A percentile compares a stretch with the other conserved stretches of the same genome.
These are phyloP conservation scores for Penicillium sp. DNA, from an alignment of 2,329 filamentous ascomycete genomes.

Conservation along the genomic window DNA sequence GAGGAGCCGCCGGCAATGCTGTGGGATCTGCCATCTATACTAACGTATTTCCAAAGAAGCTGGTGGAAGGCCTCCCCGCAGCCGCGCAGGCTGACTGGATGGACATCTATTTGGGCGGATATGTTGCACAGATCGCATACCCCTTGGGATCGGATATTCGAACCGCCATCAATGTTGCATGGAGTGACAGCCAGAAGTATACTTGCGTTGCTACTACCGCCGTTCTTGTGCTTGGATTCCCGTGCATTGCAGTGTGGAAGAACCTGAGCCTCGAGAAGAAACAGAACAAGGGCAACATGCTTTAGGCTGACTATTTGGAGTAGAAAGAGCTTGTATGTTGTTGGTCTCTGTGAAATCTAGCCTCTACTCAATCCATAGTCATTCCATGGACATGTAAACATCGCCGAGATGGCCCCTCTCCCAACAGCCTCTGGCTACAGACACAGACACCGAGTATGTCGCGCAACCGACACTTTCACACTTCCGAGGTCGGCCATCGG, in stretches of 20 bases:
- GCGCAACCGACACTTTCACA: too few relatives aligned
- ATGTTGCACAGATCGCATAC: slow-evolving; percentile 32
- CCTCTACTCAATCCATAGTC: too few relatives aligned
- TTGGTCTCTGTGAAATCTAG: too few relatives aligned
- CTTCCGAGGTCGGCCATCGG: too few relatives aligned
- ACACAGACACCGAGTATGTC: too few relatives aligned
- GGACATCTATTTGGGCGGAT: slow-evolving; percentile 34
- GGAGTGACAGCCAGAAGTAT: slow-evolving; percentile 39
- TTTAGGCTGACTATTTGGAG: not conserved
- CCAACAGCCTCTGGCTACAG: too few relatives aligned
- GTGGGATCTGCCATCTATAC: slow-evolving; percentile 59
- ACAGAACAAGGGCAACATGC: slow-evolving; percentile 39
- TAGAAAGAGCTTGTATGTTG: too few relatives aligned
- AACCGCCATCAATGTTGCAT: slow-evolving; percentile 40
- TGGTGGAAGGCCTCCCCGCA: slow-evolving; percentile 52
- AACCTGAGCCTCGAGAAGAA: slow-evolving; percentile 41
- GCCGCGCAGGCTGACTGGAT: slow-evolving; percentile 25
- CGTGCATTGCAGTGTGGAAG: slow-evolving; percentile 41
- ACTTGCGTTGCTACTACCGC: slow-evolving; percentile 37
- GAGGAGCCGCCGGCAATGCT: slow-evolving; percentile 40
- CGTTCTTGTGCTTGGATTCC: slow-evolving; percentile 36
- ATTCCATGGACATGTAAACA: too few relatives aligned
- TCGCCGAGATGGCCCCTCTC: too few relatives aligned
- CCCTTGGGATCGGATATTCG: slow-evolving; percentile 26
- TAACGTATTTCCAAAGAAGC: slow-evolving; percentile 56